phyloP scores from a whole-genome alignment of 129 eudicot species.

The Flaveria sonorensis region DNA sequence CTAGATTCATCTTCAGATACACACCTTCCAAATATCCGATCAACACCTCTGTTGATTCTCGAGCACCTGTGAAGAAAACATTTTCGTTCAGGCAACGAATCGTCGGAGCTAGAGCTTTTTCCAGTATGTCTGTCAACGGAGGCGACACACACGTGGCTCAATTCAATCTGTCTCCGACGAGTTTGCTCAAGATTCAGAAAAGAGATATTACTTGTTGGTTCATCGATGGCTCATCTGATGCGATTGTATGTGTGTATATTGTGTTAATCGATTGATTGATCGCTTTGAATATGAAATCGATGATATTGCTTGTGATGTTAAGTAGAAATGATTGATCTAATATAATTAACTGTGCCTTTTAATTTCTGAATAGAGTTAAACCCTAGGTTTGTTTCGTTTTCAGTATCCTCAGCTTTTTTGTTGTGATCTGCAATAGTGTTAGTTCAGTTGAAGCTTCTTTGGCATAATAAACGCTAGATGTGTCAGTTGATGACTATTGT shows the following conservation, averaged over 20 bases:
- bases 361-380: too few species aligned
- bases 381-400: too few species aligned
- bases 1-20: constrained; percentile 11
- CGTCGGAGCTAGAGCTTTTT: constrained; percentile 39
- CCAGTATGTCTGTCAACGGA: constrained; percentile 45
- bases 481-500: neutral
- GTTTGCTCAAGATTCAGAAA: constrained; percentile 62
- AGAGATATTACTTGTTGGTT: constrained; percentile 91
- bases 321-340: neutral
- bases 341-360: neutral
- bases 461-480: neutral
- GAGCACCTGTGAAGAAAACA: constrained; percentile 12
- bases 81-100: constrained; percentile 18
- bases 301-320: neutral
- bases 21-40: constrained; percentile 14
- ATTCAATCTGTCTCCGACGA: constrained; percentile 52
- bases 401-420: neutral
- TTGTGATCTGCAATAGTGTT: neutral
- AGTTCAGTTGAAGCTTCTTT: neutral
- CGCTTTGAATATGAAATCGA: neutral
- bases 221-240: constrained; percentile 83
- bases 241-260: constrained; percentile 49
- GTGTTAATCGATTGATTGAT: neutral
- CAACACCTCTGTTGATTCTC: neutral
- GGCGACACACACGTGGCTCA: constrained; percentile 23